These are phyloP conservation scores for Oenanthe sinensis DNA, from an alignment of 129 eudicot genomes.

Conservation along the genomic window DNA sequence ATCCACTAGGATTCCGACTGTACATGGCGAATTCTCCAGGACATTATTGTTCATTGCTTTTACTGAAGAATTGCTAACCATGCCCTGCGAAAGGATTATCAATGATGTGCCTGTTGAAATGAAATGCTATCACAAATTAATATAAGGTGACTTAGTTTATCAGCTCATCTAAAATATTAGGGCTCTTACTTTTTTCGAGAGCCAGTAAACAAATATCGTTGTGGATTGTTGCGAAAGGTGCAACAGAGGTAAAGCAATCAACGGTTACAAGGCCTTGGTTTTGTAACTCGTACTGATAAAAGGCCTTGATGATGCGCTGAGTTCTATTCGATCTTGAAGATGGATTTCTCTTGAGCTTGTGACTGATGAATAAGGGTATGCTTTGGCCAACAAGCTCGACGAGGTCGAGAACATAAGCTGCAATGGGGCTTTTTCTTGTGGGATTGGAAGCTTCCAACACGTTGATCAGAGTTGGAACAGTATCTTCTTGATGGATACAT, in stretches of 20 bases:
- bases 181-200: slow-evolving; percentile 9
- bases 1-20: slow-evolving; percentile 20
- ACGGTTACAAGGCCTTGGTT: slow-evolving; percentile 10
- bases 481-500: slow-evolving; percentile 23
- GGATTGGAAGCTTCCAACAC: slow-evolving; percentile 21
- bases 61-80: not conserved
- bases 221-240: slow-evolving; percentile 20
- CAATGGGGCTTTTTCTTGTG: slow-evolving; percentile 18
- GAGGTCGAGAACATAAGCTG: slow-evolving; percentile 17
- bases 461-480: slow-evolving; percentile 7
- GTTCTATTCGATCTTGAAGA: slow-evolving; percentile 15
- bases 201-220: slow-evolving; percentile 20
- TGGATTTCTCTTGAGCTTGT: slow-evolving; percentile 9
- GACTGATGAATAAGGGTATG: slow-evolving; percentile 20
- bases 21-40: slow-evolving; percentile 14
- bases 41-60: slow-evolving; percentile 13
- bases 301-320: slow-evolving; percentile 18
- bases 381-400: slow-evolving; percentile 25
- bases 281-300: slow-evolving; percentile 16
- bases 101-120: slow-evolving; percentile 14
- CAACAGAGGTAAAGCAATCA: slow-evolving; percentile 16
- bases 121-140: not conserved
- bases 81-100: slow-evolving; percentile 13
- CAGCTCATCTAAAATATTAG: not conserved
- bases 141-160: not conserved